phyloP scores from a whole-genome alignment of 2,329 filamentous ascomycete species.

The Zasmidium cellare region DNA sequence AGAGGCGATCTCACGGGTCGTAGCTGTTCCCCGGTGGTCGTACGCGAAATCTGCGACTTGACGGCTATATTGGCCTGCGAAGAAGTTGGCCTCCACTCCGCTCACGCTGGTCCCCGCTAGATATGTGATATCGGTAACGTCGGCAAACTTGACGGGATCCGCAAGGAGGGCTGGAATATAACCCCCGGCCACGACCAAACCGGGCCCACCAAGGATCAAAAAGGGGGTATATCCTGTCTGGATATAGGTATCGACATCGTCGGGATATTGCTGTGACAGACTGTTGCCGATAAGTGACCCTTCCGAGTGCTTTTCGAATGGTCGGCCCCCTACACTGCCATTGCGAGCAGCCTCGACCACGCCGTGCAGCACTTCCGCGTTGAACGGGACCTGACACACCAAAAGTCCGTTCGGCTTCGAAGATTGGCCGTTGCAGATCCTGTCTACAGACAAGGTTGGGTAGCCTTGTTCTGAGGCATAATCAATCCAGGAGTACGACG shows the following conservation, averaged over 20 bases:
- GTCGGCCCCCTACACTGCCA: not conserved
- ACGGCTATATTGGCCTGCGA: not conserved
- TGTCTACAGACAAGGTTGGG: not conserved
- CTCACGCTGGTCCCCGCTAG: not conserved
- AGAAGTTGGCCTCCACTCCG: not conserved
- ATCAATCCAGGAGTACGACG: conserved; percentile 2
- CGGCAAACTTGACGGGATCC: not conserved
- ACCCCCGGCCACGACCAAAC: not conserved
- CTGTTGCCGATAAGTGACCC: conserved; percentile 2
- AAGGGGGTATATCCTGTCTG: not conserved
- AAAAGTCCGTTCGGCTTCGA: not conserved
- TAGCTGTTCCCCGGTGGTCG: not conserved
- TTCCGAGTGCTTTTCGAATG: not conserved
- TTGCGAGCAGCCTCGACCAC: not conserved
- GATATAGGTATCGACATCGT: not conserved
- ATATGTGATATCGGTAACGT: not conserved
- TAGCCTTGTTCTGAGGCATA: conserved; percentile 1
- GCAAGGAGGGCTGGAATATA: not conserved
- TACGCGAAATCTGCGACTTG: not conserved
- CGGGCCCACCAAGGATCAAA: not conserved
- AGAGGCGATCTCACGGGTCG: not conserved
- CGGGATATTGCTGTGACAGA: not conserved
- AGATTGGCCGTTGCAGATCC: conserved; percentile 1
- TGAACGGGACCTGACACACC: not conserved
- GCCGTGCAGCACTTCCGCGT: not conserved